A percentile compares a stretch with the other conserved stretches of the same genome.
Evolutionary conservation across 805 yeast genomes (phyloP).

Genomic region (Sugiyamaella smithiae): DNA sequence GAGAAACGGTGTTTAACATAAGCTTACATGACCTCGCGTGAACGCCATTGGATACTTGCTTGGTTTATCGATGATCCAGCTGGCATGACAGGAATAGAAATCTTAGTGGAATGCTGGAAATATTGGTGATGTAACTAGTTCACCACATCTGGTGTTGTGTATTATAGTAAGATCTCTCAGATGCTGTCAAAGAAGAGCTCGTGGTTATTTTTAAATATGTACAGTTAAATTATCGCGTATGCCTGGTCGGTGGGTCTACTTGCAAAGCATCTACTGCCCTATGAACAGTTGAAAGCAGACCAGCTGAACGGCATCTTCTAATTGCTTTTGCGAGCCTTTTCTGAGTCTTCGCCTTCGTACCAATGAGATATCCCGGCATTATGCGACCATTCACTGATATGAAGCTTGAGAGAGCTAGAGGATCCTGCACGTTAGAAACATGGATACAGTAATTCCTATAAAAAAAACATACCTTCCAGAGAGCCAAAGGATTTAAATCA

Average conservation of each 20-base stretch:
- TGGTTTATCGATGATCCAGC: no score
- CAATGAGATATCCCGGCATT: slow-evolving; percentile 66
- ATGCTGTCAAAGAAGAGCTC: neutral
- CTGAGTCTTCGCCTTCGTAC: slow-evolving; percentile 65
- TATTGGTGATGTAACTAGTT: no score
- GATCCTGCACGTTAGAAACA: slow-evolving; percentile 57
- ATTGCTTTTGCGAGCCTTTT: slow-evolving; percentile 70
- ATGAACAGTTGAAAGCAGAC: slow-evolving; percentile 74
- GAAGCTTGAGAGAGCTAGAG: slow-evolving; percentile 63
- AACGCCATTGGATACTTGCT: no score
- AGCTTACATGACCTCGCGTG: no score
- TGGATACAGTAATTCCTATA: slow-evolving; percentile 53
- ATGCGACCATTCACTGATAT: slow-evolving; percentile 73
- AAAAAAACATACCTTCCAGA: slow-evolving; percentile 22
- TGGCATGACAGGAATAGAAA: no score
- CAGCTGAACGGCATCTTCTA: slow-evolving; percentile 75
- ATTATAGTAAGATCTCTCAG: no score
- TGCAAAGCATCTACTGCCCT: slow-evolving; percentile 28
- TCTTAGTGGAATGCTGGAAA: no score
- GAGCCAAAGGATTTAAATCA: slow-evolving; percentile 23
- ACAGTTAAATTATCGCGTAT: slow-evolving; percentile 2
- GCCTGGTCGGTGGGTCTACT: slow-evolving; percentile 12
- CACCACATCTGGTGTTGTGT: no score
- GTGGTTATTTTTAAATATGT: no score
- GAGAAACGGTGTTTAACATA: no score